These are phyloP conservation scores for Ramaria sp. DNA, from an alignment of 768 basidiomycete genomes.

Conservation along the genomic window DNA sequence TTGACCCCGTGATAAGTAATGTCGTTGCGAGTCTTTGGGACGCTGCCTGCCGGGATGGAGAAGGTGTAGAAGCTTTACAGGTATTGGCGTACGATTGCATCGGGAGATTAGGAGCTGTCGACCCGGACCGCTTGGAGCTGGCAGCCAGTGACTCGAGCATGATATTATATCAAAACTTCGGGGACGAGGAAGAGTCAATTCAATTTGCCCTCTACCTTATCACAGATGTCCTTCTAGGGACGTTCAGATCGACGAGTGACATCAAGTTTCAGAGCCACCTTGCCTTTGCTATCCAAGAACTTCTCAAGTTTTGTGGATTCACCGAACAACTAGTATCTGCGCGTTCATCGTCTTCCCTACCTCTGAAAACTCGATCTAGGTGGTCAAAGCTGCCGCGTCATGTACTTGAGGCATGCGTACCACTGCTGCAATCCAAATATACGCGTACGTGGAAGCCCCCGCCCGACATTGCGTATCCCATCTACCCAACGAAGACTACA, in stretches of 20 bases:
- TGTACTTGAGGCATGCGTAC: constrained; percentile 76
- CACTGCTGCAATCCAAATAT: constrained; percentile 66
- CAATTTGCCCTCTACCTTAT: constrained; percentile 82
- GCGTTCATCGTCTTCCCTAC: constrained; percentile 31
- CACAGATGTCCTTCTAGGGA: constrained; percentile 71
- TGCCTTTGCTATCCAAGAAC: constrained; percentile 86
- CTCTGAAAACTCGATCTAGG: constrained; percentile 55
- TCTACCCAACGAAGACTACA: constrained; percentile 66
- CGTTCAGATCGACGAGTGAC: constrained; percentile 90
- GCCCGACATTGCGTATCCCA: constrained; percentile 42
- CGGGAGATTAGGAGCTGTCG: constrained; percentile 84
- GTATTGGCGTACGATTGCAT: constrained; percentile 80
- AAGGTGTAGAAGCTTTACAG: constrained; percentile 55
- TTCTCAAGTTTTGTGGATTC: constrained; percentile 81
- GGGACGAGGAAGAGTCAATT: constrained; percentile 63
- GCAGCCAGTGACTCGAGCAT: constrained; percentile 45
- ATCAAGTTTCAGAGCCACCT: constrained; percentile 83
- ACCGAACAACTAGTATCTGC: constrained; percentile 56
- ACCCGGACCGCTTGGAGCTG: constrained; percentile 85
- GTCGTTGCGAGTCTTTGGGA: constrained; percentile 56
- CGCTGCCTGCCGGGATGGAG: constrained; percentile 69
- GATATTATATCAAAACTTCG: constrained; percentile 72
- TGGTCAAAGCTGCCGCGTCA: constrained; percentile 78
- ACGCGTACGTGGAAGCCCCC: constrained; percentile 33
- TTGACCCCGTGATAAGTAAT: constrained; percentile 64